A percentile compares a stretch with the other conserved stretches of the same genome.
Evolutionary conservation across 495 filamentous ascomycete genomes (phyloP).

Genomic region (Hypomontagnella monticulosa): DNA sequence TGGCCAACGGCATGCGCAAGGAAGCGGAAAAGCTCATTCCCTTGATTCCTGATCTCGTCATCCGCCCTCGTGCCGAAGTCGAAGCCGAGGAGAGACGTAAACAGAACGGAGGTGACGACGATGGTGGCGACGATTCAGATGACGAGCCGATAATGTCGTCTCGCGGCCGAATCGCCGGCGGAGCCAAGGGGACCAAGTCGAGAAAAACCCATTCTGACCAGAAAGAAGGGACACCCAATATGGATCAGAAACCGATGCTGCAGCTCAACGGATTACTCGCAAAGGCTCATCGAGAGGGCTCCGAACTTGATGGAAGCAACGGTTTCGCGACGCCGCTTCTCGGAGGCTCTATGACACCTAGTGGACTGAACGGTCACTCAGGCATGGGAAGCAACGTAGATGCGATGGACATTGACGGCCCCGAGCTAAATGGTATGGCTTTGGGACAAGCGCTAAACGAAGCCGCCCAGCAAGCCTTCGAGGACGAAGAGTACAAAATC

Average conservation of each 20-base stretch:
- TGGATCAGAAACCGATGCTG: slow-evolving; percentile 67
- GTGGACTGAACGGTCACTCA: slow-evolving; percentile 73
- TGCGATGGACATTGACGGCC: slow-evolving; percentile 81
- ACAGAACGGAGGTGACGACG: slow-evolving; percentile 79
- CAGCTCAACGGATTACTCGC: slow-evolving; percentile 63
- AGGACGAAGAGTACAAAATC: slow-evolving; percentile 92
- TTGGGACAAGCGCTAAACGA: slow-evolving; percentile 62
- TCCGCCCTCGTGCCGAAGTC: slow-evolving; percentile 90
- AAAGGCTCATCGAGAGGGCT: slow-evolving; percentile 59
- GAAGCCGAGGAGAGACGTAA: slow-evolving; percentile 93
- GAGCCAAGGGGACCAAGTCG: slow-evolving; percentile 76
- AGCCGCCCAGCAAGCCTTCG: slow-evolving; percentile 62
- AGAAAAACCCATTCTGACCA: slow-evolving; percentile 80
- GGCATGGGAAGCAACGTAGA: slow-evolving; percentile 77
- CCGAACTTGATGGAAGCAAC: slow-evolving; percentile 73
- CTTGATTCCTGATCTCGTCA: slow-evolving; percentile 90
- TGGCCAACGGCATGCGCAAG: slow-evolving; percentile 95
- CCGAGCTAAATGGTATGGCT: slow-evolving; percentile 68
- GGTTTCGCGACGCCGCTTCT: slow-evolving; percentile 86
- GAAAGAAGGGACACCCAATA: slow-evolving; percentile 80
- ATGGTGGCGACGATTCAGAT: slow-evolving; percentile 88
- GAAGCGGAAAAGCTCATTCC: slow-evolving; percentile 95
- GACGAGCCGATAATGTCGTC: slow-evolving; percentile 99
- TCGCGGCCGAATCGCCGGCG: slow-evolving; percentile 87
- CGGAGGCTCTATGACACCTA: slow-evolving; percentile 78